phyloP scores from a whole-genome alignment of 2,329 filamentous ascomycete genomes.

The Sordariomycetes sp. region DNA sequence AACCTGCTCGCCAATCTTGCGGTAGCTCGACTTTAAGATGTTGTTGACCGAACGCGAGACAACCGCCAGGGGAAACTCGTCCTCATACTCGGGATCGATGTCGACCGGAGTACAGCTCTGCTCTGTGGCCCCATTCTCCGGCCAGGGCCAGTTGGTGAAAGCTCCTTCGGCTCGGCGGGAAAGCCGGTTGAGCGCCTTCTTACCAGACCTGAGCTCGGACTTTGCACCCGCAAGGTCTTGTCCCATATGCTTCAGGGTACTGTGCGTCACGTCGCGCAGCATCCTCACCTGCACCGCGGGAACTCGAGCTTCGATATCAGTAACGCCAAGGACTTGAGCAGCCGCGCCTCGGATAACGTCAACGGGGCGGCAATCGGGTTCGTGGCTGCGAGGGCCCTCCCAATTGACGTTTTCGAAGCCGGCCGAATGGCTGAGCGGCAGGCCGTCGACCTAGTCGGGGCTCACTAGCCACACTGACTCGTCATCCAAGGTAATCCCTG shows the following conservation, averaged over 20 bases:
- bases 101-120: not conserved
- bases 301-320: not conserved
- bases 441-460: conserved; percentile 2
- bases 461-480: conserved; percentile 1
- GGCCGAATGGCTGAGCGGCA: conserved; percentile 2
- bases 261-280: not conserved
- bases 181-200: not conserved
- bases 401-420: not conserved
- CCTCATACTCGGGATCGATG: not conserved
- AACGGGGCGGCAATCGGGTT: not conserved
- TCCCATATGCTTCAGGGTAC: not conserved
- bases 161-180: not conserved
- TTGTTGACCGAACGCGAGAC: conserved; percentile 1
- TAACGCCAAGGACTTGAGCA: not conserved
- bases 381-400: not conserved
- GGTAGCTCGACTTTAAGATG: not conserved
- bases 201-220: not conserved
- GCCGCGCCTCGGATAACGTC: conserved; percentile 1
- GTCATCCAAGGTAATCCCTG: not conserved
- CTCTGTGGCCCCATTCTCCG: not conserved
- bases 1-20: conserved; percentile 2
- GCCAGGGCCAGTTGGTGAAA: not conserved
- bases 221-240: not conserved
- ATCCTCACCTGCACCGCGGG: conserved; percentile 2
- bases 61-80: not conserved